Percentiles rank a stretch among this genome's conserved stretches.
phyloP scores from a whole-genome alignment of 2,329 filamentous ascomycete genomes.

The Podosphaera aphanis region DNA sequence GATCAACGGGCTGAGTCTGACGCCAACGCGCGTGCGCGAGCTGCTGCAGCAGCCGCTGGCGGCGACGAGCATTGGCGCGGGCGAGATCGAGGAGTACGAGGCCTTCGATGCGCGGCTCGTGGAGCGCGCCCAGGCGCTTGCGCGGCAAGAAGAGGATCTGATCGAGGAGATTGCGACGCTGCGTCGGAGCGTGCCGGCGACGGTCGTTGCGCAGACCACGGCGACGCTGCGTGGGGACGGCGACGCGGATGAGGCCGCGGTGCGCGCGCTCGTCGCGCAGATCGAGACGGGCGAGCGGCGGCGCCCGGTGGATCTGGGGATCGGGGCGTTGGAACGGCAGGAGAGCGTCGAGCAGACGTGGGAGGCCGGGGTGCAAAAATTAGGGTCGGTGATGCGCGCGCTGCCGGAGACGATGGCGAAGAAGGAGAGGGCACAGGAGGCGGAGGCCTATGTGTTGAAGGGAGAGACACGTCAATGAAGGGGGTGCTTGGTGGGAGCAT shows the following conservation, averaged over 20 bases:
- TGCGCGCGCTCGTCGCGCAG: constrained; percentile 6
- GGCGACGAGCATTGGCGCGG: constrained; percentile 3
- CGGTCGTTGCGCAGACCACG: constrained; percentile 8
- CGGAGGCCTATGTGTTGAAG: constrained; percentile 17
- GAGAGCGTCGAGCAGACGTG: constrained; percentile 25
- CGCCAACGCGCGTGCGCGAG: constrained; percentile 16
- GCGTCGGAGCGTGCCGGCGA: constrained; percentile 8
- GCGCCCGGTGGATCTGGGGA: constrained; percentile 11
- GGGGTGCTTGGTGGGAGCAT: no score
- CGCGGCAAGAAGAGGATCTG: constrained; percentile 37
- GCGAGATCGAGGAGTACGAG: constrained; percentile 25
- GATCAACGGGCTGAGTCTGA: constrained; percentile 32
- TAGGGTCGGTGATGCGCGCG: constrained; percentile 31
- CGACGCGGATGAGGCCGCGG: constrained; percentile 8
- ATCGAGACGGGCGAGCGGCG: constrained; percentile 4
- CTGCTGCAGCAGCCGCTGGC: constrained; percentile 10
- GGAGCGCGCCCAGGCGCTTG: constrained; percentile 33
- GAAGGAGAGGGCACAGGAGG: constrained; percentile 39
- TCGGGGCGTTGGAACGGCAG: constrained; percentile 22
- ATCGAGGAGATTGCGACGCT: constrained; percentile 34
- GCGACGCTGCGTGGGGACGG: constrained; percentile 6
- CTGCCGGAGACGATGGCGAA: constrained; percentile 38
- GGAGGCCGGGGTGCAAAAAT: constrained; percentile 23
- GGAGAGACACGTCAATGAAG: constrained; percentile 1
- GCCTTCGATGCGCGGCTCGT: constrained; percentile 36